Evolutionary conservation across 2,329 filamentous ascomycete species (phyloP), one percentile per base, ranked within the genome.

Genomic region (Scortechinia acanthostroma): DNA sequence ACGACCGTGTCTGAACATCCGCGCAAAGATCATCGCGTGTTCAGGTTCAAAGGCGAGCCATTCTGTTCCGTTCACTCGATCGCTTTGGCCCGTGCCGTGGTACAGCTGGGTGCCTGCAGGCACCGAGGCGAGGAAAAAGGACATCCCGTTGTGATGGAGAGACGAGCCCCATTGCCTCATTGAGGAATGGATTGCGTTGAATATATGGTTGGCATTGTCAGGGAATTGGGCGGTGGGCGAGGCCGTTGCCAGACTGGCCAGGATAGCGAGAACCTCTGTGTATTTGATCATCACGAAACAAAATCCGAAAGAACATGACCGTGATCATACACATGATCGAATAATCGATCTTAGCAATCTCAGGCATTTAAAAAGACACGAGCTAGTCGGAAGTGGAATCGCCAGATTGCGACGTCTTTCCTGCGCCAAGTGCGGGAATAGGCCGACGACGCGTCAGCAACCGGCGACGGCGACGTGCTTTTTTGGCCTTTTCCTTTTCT

Each of bases 1-100:
- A n/a, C n/a, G n/a, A n/a, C 6, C 23, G 30, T 4, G 33, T 28
- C 23, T 44, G 44, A 42, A 33, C 40, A 42, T 44, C 16, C 59
- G 58, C 1, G 83, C 80, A 61, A 90, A 89, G 2, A 68, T 56
- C 51, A 84, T 68, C 0, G 85, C 81, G 59, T 90, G 86, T 53
- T 90, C 85, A 3, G 83, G 73, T 57, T 90, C 86, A 54, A 89
- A 90, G 0, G 86, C 86, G 1, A 90, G 66, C 84, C 86, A 89
- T 53, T 89, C 80, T 2, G 70, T 73, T 0, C 69, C 73, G 2
- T 61, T 58, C 0, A 86, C 70, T 0, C 69, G 64, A 1, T 71
- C 59, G 1, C 64, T 51, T 0, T 54, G 58, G 5, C 51, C 51
- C 0, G 70, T 72, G 13, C 86, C 86, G 55, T 90, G 86, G 53